These are phyloP conservation scores for Cytospora chrysosperma DNA, from an alignment of 2,329 filamentous ascomycete genomes.

Conservation along the genomic window DNA sequence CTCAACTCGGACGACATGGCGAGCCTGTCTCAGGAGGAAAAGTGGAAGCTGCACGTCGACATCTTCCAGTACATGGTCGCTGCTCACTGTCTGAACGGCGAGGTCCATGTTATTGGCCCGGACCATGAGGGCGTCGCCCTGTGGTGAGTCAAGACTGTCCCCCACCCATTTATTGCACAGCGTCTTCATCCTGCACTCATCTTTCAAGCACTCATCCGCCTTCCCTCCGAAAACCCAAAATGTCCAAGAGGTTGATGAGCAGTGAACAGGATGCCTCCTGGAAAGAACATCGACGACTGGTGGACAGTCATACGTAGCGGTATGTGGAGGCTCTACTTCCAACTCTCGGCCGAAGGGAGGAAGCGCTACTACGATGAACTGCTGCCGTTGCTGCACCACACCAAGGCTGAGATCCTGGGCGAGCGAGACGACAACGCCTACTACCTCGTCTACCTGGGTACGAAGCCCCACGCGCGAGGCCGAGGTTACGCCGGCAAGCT, in stretches of 20 bases:
- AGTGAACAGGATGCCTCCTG: constrained; percentile 67
- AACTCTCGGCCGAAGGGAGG: constrained; percentile 69
- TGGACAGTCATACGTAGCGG: constrained; percentile 71
- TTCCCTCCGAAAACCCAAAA: not conserved
- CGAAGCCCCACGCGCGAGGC: constrained; percentile 66
- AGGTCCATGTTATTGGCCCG: constrained; percentile 71
- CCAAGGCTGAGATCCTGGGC: constrained; percentile 68
- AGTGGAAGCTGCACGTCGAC: constrained; percentile 74
- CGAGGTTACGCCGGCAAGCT: constrained; percentile 72
- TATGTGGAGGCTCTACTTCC: constrained; percentile 74
- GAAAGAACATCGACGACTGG: constrained; percentile 70
- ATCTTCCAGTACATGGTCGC: constrained; percentile 77
- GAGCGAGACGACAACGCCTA: constrained; percentile 66
- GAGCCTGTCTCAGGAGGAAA: constrained; percentile 61
- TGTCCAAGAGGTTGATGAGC: constrained; percentile 4
- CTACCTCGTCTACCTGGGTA: constrained; percentile 83
- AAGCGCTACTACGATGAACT: constrained; percentile 76
- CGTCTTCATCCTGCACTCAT: not conserved
- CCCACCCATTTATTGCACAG: not conserved
- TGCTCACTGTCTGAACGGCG: constrained; percentile 70
- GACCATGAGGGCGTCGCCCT: constrained; percentile 77
- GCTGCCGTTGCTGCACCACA: constrained; percentile 69
- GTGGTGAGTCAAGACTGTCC: constrained; percentile 56
- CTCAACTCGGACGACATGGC: constrained; percentile 68
- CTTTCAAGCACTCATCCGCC: not conserved